Evolutionary conservation across 2,329 filamentous ascomycete species (phyloP).

Genomic region (Davidsoniella virescens): DNA sequence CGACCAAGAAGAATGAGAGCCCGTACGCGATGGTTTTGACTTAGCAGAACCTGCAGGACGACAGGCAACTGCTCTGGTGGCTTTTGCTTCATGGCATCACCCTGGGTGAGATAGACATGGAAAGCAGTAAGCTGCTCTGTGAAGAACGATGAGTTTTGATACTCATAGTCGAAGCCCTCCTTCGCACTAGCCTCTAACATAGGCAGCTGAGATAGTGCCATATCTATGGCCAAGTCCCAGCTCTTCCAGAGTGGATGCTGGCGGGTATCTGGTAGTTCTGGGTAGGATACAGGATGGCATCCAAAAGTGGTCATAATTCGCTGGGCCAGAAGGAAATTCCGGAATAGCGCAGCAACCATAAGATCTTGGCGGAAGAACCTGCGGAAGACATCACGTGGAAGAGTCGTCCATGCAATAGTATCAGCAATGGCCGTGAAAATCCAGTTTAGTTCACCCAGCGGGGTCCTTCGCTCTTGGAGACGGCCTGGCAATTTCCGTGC

Average conservation of each 20-base stretch:
- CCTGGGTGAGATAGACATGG: slow-evolving; percentile 79
- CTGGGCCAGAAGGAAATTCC: slow-evolving; percentile 89
- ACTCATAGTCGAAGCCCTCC: slow-evolving; percentile 67
- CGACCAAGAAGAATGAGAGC: slow-evolving; percentile 83
- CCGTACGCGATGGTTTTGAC: slow-evolving; percentile 82
- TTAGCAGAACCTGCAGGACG: slow-evolving; percentile 85
- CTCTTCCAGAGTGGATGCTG: slow-evolving; percentile 92
- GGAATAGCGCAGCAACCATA: slow-evolving; percentile 95
- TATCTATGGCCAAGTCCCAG: slow-evolving; percentile 93
- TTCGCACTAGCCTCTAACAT: slow-evolving; percentile 65
- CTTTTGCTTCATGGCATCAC: slow-evolving; percentile 64
- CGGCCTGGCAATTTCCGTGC: slow-evolving; percentile 81
- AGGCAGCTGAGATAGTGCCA: slow-evolving; percentile 79
- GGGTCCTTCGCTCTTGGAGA: slow-evolving; percentile 81
- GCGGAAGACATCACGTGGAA: slow-evolving; percentile 80
- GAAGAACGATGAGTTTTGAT: slow-evolving; percentile 90
- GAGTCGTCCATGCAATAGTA: slow-evolving; percentile 93
- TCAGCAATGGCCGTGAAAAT: slow-evolving; percentile 98
- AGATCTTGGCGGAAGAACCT: slow-evolving; percentile 94
- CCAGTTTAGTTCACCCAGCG: slow-evolving; percentile 93
- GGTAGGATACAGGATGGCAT: slow-evolving; percentile 85
- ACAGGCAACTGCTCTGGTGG: slow-evolving; percentile 91
- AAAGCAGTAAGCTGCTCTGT: slow-evolving; percentile 94
- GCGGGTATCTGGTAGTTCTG: slow-evolving; percentile 83
- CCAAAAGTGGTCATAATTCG: slow-evolving; percentile 93